Conservation (phyloP, 2,329 filamentous ascomycete species). For the Aspergillus felis region DNA sequence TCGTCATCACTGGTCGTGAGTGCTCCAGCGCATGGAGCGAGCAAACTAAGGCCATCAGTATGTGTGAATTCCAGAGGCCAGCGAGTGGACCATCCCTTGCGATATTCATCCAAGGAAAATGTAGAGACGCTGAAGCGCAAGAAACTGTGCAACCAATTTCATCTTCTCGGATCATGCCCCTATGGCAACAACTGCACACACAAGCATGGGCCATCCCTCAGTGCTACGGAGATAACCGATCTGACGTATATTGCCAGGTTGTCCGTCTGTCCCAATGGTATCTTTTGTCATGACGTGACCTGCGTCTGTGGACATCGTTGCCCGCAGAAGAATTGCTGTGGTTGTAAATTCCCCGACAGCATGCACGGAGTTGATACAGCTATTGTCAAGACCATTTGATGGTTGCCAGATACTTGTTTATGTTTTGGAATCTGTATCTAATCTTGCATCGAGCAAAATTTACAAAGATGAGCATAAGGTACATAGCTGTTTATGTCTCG, state of each 20-base stretch:
- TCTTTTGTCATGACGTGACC: constrained; percentile 24
- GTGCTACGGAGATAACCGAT: constrained; percentile 17
- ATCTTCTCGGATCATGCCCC: constrained; percentile 24
- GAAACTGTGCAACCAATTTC: constrained; percentile 34
- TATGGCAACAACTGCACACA: constrained; percentile 22
- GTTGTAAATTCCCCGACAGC: constrained; percentile 19
- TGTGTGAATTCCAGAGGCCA: constrained; percentile 6
- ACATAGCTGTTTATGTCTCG: too few relatives aligned
- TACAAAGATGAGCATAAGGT: too few relatives aligned
- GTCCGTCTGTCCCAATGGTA: constrained; percentile 22
- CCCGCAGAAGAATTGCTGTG: constrained; percentile 14
- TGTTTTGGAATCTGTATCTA: too few relatives aligned
- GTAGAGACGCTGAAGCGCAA: constrained; percentile 21
- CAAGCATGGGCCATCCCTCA: constrained; percentile 22
- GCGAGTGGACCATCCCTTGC: constrained; percentile 22
- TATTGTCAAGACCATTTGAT: constrained; percentile 3
- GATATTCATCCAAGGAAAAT: constrained; percentile 12
- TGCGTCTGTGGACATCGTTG: constrained; percentile 28
- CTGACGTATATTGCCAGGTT: constrained; percentile 29
- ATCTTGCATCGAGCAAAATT: too few relatives aligned
- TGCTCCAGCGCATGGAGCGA: neutral
- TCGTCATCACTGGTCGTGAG: neutral
- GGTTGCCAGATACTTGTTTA: too few relatives aligned
- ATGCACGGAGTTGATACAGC: constrained; percentile 22
- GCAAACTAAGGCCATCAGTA: neutral